Evolutionary conservation across 2,329 filamentous ascomycete species (phyloP).

Genomic region (Fonsecaea nubica): DNA sequence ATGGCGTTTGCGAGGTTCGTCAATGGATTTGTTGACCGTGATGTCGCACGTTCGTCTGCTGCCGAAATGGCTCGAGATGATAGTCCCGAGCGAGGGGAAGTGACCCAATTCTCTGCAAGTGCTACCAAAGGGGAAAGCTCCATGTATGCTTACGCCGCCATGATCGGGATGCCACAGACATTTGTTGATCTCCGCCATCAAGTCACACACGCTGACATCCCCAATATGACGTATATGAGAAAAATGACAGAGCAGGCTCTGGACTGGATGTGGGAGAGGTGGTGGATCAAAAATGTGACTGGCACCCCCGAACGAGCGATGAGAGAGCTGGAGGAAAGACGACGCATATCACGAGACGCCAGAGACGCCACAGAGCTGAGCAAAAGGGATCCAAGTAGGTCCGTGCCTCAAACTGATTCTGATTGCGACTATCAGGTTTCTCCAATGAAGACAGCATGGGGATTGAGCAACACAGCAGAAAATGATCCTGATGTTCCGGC

Average conservation of each 20-base stretch:
- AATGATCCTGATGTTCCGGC: not conserved
- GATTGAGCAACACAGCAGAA: not conserved
- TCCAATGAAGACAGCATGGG: not conserved
- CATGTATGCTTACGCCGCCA: constrained; percentile 40
- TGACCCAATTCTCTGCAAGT: constrained; percentile 1
- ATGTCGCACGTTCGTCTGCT: constrained; percentile 34
- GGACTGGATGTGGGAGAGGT: constrained; percentile 73
- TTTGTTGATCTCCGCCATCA: constrained; percentile 85
- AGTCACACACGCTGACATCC: constrained; percentile 80
- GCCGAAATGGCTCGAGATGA: constrained; percentile 31
- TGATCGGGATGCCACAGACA: constrained; percentile 52
- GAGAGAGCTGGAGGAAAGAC: constrained; percentile 31
- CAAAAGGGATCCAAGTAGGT: not conserved
- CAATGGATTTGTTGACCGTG: constrained; percentile 41
- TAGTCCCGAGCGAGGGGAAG: constrained; percentile 14
- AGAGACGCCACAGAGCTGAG: constrained; percentile 14
- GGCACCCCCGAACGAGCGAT: constrained; percentile 32
- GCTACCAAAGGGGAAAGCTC: constrained; percentile 36
- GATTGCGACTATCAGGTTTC: not conserved
- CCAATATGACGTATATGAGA: constrained; percentile 71
- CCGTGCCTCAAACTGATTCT: not conserved
- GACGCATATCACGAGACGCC: constrained; percentile 20
- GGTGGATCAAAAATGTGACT: constrained; percentile 38
- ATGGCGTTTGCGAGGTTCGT: constrained; percentile 42
- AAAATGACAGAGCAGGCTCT: constrained; percentile 69